Base-by-base conservation (phyloP, 78 protist genomes). In the Diacronema lutheri region DNA sequence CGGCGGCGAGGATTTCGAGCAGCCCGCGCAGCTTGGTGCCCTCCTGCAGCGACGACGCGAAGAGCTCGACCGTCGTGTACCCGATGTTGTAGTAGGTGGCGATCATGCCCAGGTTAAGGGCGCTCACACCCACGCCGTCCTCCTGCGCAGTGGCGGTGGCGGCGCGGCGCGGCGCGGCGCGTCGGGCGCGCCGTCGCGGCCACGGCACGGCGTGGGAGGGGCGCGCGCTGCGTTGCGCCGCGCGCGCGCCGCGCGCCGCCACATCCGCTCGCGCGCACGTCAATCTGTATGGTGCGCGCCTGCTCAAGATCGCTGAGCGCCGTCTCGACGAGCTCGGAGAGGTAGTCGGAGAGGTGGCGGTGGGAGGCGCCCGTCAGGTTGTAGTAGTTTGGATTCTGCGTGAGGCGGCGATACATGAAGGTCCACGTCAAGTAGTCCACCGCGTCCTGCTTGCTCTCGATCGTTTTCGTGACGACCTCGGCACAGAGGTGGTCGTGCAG, bases 381-480 rank as follows among this genome's bases (percentile, higher is more conserved):
- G 85, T 96, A 96, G 93, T 92, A 97, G 90, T 94, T 95, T 25
- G 99, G 99, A 83, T 98, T 98, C 61, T 92, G 94, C 58, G 93
- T 81, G 84, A 98, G 72, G 16, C 99, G 90, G 9, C 97, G 92
- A 85, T 92, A 97, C 50, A 93, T 33, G 91, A 92, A 92, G 13
- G 99, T 97, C 98, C 98, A 97, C 21, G 99, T 96, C 31, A 98
- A 81, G 83, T 85, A 95, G 84, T 97, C 98, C 21, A 97, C 95
- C 14, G 98, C 98, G 37, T 97, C 99, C 38, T 93, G 94, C 86
- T 91, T 87, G 50, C 33, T 81, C 82, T 81, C 91, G 60, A 91
- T 73, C 29, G 79, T 35, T 84, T 78, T 80, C 46, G 89, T 86
- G 41, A 81, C 90, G 37, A 96, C 89, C 83, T 89, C 92, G 37